A percentile compares a stretch with the other conserved stretches of the same genome.
phyloP scores from a whole-genome alignment of 2,329 filamentous ascomycete species.

The Ustilaginoidea virens region DNA sequence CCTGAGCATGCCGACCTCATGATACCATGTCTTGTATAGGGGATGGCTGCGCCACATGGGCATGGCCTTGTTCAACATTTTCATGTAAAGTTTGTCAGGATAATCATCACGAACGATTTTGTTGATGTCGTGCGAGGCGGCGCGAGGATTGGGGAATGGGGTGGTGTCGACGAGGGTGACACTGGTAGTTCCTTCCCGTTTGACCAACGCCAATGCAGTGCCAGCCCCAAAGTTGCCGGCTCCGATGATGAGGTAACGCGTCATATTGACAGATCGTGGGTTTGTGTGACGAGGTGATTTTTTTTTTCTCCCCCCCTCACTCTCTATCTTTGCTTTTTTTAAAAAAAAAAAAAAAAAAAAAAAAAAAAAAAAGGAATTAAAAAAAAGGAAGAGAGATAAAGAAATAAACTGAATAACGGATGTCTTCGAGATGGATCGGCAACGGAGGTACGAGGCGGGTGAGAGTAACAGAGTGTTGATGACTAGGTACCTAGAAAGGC shows the following conservation, averaged over 20 bases:
- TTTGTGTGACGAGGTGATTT: neutral
- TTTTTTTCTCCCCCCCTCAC: no score
- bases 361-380: neutral
- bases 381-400: slow-evolving; percentile 32
- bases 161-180: slow-evolving; percentile 22
- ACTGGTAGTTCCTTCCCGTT: slow-evolving; percentile 11
- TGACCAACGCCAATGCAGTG: slow-evolving; percentile 21
- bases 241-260: slow-evolving; percentile 21
- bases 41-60: slow-evolving; percentile 24
- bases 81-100: slow-evolving; percentile 23
- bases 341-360: no score
- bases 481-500: no score
- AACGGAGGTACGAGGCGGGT: slow-evolving; percentile 5
- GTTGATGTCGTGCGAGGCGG: slow-evolving; percentile 31
- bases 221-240: slow-evolving; percentile 28
- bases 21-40: slow-evolving; percentile 37
- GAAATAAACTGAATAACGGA: no score
- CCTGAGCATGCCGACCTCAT: slow-evolving; percentile 39
- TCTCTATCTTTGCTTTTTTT: no score
- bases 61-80: slow-evolving; percentile 24
- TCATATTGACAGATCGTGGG: slow-evolving; percentile 3
- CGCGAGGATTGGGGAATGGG: slow-evolving; percentile 20
- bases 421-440: slow-evolving; percentile 5
- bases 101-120: slow-evolving; percentile 29
- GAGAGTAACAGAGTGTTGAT: slow-evolving; percentile 2